phyloP scores from a whole-genome alignment of 75 land plant species.

The Picea glauca region DNA sequence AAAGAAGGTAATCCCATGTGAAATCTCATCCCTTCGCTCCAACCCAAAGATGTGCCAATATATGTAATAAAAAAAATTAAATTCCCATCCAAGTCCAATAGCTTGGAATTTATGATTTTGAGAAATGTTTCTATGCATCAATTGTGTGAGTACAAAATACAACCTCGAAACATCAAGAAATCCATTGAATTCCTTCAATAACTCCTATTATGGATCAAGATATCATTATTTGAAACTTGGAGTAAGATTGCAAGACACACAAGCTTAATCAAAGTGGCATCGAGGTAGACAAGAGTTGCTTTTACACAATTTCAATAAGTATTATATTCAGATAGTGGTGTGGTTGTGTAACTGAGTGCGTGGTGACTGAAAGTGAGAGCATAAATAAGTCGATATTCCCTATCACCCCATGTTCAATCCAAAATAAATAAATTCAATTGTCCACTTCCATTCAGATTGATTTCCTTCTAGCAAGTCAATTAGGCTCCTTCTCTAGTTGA shows the following conservation, averaged over 20 bases:
- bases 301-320: too few species aligned
- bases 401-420: too few species aligned
- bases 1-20: slow-evolving; percentile 89
- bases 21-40: slow-evolving; percentile 95
- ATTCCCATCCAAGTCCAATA: slow-evolving; percentile 68
- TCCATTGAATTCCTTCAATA: slow-evolving; percentile 80
- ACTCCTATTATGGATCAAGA: slow-evolving; percentile 88
- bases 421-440: too few species aligned
- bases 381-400: too few species aligned
- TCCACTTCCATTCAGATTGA: too few species aligned
- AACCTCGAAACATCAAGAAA: slow-evolving; percentile 91
- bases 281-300: slow-evolving; percentile 9
- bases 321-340: too few species aligned
- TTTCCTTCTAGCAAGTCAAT: too few species aligned
- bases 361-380: too few species aligned
- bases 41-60: slow-evolving; percentile 93
- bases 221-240: slow-evolving; percentile 85
- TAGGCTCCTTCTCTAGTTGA: too few species aligned
- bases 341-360: too few species aligned
- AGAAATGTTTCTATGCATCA: slow-evolving; percentile 89
- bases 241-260: slow-evolving; percentile 93
- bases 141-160: slow-evolving; percentile 90
- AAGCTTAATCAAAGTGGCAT: slow-evolving; percentile 25
- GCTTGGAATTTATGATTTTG: slow-evolving; percentile 99
- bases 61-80: slow-evolving; percentile 61